A percentile compares a stretch with the other conserved stretches of the same genome.
Evolutionary conservation across 176 grass and related monocot genomes (phyloP).

Genomic region (Canna indica): DNA sequence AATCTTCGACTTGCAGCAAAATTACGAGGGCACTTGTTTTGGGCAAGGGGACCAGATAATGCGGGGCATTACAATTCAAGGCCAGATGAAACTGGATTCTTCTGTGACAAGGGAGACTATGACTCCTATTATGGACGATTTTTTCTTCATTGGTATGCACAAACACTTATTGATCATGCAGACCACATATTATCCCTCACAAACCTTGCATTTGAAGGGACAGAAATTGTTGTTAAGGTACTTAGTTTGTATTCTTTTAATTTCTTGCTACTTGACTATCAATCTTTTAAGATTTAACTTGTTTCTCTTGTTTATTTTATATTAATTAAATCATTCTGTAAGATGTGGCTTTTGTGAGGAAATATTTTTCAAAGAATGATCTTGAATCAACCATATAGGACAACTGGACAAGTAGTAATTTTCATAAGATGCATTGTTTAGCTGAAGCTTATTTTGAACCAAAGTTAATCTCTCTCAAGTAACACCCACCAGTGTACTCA

Average conservation of each 20-base stretch:
- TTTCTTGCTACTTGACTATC: not conserved
- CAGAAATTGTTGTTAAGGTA: conserved; percentile 76
- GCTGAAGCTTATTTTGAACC: not conserved
- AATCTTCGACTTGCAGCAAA: conserved; percentile 54
- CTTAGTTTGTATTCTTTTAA: not conserved
- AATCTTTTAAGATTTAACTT: not conserved
- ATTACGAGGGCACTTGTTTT: conserved; percentile 70
- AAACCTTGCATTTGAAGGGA: conserved; percentile 80
- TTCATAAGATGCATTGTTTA: not conserved
- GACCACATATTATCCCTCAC: conserved; percentile 78
- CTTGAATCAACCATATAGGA: not conserved
- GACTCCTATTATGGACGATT: conserved; percentile 80
- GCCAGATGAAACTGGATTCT: conserved; percentile 78
- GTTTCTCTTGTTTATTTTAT: not conserved
- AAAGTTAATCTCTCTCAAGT: not conserved
- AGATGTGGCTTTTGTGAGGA: not conserved
- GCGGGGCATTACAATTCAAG: conserved; percentile 93
- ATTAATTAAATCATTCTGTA: not conserved
- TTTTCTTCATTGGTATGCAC: conserved; percentile 93
- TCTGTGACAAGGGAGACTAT: conserved; percentile 86
- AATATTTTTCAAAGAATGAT: not conserved
- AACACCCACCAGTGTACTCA: not conserved
- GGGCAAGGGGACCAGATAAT: conserved; percentile 85
- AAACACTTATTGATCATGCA: conserved; percentile 56
- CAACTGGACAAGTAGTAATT: not conserved